Evolutionary conservation across 441 rosid genomes (phyloP), one percentile per base, ranked within the genome.

Genomic region (Brassica hybrid): DNA sequence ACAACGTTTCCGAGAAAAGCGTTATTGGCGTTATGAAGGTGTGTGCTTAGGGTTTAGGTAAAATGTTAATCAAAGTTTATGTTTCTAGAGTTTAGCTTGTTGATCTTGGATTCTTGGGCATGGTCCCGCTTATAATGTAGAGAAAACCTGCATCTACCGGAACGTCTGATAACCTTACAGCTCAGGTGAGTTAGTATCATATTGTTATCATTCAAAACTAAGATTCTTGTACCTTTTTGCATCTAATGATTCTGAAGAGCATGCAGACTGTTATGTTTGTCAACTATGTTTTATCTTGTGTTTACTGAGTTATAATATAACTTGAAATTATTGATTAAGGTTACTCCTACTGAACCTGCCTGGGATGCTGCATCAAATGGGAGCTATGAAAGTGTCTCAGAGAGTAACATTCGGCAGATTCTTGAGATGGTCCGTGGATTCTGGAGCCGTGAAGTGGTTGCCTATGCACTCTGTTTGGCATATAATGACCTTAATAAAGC

Each of bases 11-110:
- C 6, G 92, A 88, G 79, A 84, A 83, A 68, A 84, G 88, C 78
- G 81, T 80, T 80, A 38, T 89, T 52, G 92, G 85, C 32, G 68
- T 86, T 38, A 88, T 89, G 94, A 41, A 91, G 91, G 96, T 86
- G 63, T 69, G 69, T 63, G 52, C 52, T 18, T 64, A 7, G 34
- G n/a, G 18, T 73, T 38, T 43, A 41, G 52, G 52, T 45, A 13
- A 43, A 45, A 45, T 45, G 25, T 0, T 27, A 27, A 27, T 27
- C 23, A 57, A 72, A 27, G 60, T 69, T 34, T 69, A 6, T 17
- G 43, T 64, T 56, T 8, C 41, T 52, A 57, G 64, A 19, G 54
- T 72, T 72, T 61, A 58, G 61, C 41, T 72, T 72, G 12, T 10
- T 63, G 45, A 48, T 62, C 30, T 27, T 21, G 18, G 52, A 63